These are phyloP conservation scores for Boletus subcaerulescens DNA, from an alignment of 768 basidiomycete genomes.

Conservation along the genomic window DNA sequence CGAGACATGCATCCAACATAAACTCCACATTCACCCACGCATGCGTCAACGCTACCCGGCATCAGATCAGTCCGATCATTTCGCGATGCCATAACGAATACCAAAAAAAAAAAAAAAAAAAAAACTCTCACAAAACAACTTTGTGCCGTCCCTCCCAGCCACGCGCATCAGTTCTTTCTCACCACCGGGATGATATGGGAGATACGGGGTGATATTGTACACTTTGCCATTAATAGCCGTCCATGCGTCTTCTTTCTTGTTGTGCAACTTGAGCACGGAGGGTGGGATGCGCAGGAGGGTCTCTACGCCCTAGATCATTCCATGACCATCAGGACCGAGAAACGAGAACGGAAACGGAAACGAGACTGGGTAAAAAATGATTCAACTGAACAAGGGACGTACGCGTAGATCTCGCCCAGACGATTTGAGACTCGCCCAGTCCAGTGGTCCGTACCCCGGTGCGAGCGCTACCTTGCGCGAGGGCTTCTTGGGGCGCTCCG, in stretches of 20 bases:
- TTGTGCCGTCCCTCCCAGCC: constrained; percentile 92
- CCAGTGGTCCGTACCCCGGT: constrained; percentile 87
- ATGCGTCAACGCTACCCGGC: constrained; percentile 72
- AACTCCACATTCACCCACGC: constrained; percentile 97
- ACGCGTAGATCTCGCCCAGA: constrained; percentile 81
- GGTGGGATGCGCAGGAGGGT: constrained; percentile 67
- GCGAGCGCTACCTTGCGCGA: constrained; percentile 85
- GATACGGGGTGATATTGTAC: constrained; percentile 93
- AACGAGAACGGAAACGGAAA: too few relatives aligned
- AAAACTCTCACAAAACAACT: constrained; percentile 75
- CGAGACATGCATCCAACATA: constrained; percentile 90
- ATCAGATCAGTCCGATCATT: background rate
- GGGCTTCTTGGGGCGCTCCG: constrained; percentile 51
- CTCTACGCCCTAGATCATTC: constrained; percentile 58
- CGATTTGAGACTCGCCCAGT: constrained; percentile 88
- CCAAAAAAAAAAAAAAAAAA: background rate
- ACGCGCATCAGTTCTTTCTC: constrained; percentile 92
- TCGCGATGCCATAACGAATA: background rate
- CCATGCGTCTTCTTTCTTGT: constrained; percentile 88
- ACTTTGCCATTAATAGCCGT: constrained; percentile 88
- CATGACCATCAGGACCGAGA: too few relatives aligned
- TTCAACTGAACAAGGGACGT: constrained; percentile 18
- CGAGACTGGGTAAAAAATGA: too few relatives aligned
- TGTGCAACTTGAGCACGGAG: constrained; percentile 76
- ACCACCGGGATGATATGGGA: constrained; percentile 92